These are phyloP conservation scores for Cytospora mali DNA, from an alignment of 2,329 filamentous ascomycete species.

Conservation along the genomic window DNA sequence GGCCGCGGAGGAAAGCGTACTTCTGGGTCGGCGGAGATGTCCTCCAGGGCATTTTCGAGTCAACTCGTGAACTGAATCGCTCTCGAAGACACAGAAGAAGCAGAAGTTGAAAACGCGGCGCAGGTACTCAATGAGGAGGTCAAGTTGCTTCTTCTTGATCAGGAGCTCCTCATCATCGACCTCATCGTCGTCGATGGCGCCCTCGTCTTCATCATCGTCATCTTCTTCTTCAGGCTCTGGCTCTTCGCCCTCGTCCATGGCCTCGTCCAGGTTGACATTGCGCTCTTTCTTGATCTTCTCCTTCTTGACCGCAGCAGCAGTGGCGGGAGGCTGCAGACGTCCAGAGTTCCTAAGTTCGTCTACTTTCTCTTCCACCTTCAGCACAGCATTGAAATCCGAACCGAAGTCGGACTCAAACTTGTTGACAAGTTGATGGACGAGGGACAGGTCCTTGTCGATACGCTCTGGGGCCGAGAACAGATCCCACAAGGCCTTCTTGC, in stretches of 20 bases:
- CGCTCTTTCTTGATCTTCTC: constrained; percentile 56
- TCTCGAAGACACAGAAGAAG: constrained; percentile 99
- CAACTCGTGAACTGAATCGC: constrained; percentile 94
- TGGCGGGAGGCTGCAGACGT: constrained; percentile 68
- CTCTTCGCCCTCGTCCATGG: constrained; percentile 64
- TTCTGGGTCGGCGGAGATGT: constrained; percentile 89
- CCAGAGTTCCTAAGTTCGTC: constrained; percentile 78
- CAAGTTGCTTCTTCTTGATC: constrained; percentile 94
- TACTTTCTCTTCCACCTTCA: constrained; percentile 84
- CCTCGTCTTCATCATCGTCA: constrained; percentile 81
- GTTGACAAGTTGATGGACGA: constrained; percentile 79
- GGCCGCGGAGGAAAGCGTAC: constrained; percentile 79
- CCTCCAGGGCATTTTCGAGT: constrained; percentile 95
- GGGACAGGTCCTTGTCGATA: constrained; percentile 83
- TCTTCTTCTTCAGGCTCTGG: constrained; percentile 73
- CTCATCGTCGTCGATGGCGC: constrained; percentile 78
- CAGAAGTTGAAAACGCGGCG: constrained; percentile 98
- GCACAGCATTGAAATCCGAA: constrained; percentile 72
- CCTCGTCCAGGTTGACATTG: constrained; percentile 62
- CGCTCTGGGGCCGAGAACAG: constrained; percentile 93
- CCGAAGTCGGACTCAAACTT: constrained; percentile 87
- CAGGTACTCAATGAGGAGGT: constrained; percentile 93
- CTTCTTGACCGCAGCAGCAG: constrained; percentile 60
- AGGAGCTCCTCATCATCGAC: constrained; percentile 87
- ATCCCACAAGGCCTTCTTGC: constrained; percentile 97